Conservation (phyloP, 1,284 basidiomycete genomes). For the Marasmius fiardii region DNA sequence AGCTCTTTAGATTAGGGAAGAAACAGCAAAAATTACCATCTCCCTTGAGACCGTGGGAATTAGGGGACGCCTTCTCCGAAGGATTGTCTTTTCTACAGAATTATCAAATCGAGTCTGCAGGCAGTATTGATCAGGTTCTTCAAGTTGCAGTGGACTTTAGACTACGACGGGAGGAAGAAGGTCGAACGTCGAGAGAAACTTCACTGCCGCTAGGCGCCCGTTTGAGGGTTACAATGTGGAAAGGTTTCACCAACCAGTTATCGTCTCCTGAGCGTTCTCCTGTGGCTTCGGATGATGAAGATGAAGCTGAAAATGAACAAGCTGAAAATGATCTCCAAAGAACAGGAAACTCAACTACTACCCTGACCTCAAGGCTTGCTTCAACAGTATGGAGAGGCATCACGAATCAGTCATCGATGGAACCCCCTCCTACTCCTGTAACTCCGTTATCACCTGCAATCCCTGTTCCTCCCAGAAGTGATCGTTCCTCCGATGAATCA, state of each 20-base stretch:
- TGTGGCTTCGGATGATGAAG: constrained; percentile 29
- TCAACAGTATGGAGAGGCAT: constrained; percentile 69
- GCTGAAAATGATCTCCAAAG: constrained; percentile 31
- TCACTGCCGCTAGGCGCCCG: constrained; percentile 49
- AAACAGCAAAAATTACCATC: constrained; percentile 36
- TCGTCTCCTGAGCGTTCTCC: constrained; percentile 34
- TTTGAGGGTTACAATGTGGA: constrained; percentile 64
- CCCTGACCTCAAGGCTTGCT: constrained; percentile 52
- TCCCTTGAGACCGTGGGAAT: constrained; percentile 48
- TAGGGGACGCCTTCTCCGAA: constrained; percentile 63
- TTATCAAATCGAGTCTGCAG: constrained; percentile 60
- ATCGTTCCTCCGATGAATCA: background rate
- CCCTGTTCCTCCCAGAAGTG: constrained; percentile 24
- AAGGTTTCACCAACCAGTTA: constrained; percentile 54
- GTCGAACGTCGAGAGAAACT: constrained; percentile 26
- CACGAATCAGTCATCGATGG: constrained; percentile 72
- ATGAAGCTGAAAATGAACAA: constrained; percentile 38
- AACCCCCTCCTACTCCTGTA: constrained; percentile 48
- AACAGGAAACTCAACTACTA: constrained; percentile 20
- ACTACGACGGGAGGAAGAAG: constrained; percentile 42
- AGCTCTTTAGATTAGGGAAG: constrained; percentile 48
- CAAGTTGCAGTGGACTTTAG: constrained; percentile 63
- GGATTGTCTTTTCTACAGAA: constrained; percentile 59
- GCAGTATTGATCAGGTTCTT: constrained; percentile 67
- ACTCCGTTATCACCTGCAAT: constrained; percentile 30